Evolutionary conservation across 179 eudicot genomes (phyloP).

Genomic region (Monotropa hypopitys): DNA sequence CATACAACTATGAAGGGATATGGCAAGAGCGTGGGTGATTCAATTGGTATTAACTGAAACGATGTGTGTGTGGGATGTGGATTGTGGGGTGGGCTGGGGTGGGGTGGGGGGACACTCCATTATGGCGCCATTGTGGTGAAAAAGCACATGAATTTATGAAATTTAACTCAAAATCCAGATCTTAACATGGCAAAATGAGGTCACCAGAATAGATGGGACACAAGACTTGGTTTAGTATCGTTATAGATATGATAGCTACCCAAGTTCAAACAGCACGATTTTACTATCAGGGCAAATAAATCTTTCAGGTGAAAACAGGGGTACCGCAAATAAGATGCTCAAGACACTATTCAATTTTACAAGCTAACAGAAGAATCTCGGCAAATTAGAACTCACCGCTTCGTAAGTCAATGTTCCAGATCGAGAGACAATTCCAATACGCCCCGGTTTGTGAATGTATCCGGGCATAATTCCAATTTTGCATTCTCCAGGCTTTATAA

Average conservation of each 20-base stretch:
- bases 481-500: conserved; percentile 98
- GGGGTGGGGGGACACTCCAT: not conserved
- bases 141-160: not conserved
- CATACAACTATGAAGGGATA: not conserved
- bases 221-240: too few species aligned
- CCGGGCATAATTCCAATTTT: conserved; percentile 99
- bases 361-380: not conserved
- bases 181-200: not conserved
- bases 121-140: not conserved
- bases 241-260: not conserved
- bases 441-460: conserved; percentile 98
- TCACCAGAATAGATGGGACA: not conserved
- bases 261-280: not conserved
- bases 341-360: not conserved
- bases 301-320: not conserved
- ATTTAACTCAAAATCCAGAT: not conserved
- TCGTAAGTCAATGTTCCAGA: conserved; percentile 98
- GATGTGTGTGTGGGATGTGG: too few species aligned
- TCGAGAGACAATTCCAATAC: conserved; percentile 94
- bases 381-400: conserved; percentile 50
- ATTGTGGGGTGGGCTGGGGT: not conserved
- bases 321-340: not conserved
- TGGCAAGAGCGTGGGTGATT: not conserved
- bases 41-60: not conserved
- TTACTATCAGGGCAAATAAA: not conserved